These are phyloP conservation scores for Fusarium sp. DNA, from an alignment of 2,329 filamentous ascomycete genomes.

Conservation along the genomic window DNA sequence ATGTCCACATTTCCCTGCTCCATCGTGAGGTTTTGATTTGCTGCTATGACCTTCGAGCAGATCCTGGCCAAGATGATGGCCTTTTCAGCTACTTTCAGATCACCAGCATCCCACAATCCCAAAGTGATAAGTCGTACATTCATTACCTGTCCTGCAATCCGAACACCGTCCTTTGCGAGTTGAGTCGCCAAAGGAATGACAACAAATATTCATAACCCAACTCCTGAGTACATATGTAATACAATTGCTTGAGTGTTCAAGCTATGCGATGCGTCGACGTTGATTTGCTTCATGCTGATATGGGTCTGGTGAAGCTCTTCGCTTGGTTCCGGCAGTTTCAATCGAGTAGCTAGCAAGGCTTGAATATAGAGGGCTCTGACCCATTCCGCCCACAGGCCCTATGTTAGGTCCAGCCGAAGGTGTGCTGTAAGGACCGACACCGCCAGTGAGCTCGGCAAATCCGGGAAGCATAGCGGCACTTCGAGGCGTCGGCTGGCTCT, in stretches of 20 bases:
- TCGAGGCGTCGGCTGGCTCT: constrained; percentile 54
- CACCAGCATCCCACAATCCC: neutral
- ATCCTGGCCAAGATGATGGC: neutral
- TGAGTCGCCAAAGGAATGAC: constrained; percentile 12
- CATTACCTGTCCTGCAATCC: constrained; percentile 11
- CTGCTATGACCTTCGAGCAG: constrained; percentile 21
- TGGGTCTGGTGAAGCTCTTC: constrained; percentile 61
- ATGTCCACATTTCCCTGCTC: constrained; percentile 34
- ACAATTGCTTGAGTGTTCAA: constrained; percentile 1
- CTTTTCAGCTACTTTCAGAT: neutral
- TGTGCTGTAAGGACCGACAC: constrained; percentile 70
- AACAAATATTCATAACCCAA: constrained; percentile 26
- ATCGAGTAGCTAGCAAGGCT: constrained; percentile 51
- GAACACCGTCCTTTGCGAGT: constrained; percentile 22
- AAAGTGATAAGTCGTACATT: constrained; percentile 30
- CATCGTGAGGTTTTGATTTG: constrained; percentile 34
- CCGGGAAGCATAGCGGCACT: constrained; percentile 66
- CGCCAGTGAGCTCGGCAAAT: constrained; percentile 72
- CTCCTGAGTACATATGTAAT: constrained; percentile 27
- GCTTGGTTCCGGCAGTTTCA: constrained; percentile 60
- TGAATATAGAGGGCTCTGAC: constrained; percentile 51
- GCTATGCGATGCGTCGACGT: constrained; percentile 51
- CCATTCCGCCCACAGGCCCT: constrained; percentile 48
- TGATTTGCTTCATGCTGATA: constrained; percentile 59
- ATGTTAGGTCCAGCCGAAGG: constrained; percentile 54